Conservation (phyloP, 2,329 filamentous ascomycete species). For the Aureobasidium musti region DNA sequence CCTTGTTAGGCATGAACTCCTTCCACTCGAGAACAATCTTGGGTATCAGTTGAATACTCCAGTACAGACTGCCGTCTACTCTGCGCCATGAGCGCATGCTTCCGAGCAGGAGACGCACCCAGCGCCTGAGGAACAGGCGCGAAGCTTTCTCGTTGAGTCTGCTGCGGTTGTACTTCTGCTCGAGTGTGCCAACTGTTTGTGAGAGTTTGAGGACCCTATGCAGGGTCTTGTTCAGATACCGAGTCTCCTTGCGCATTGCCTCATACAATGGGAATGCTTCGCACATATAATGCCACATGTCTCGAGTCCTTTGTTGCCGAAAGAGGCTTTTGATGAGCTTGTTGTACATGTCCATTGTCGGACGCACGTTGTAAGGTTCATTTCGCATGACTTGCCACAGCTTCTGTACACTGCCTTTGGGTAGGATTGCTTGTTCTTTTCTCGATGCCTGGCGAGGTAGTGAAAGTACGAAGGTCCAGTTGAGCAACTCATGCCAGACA, state of each 20-base stretch:
- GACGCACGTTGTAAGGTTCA: conserved; percentile 58
- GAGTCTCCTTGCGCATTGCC: conserved; percentile 3
- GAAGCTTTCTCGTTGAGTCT: conserved; percentile 11
- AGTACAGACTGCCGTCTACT: conserved; percentile 9
- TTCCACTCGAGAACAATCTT: conserved; percentile 36
- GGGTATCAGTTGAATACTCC: conserved; percentile 33
- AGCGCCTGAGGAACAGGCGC: conserved; percentile 33
- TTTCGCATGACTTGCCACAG: conserved; percentile 63
- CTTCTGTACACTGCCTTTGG: conserved; percentile 49
- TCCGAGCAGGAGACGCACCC: conserved; percentile 37
- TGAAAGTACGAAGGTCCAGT: conserved; percentile 65
- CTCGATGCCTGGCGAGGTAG: conserved; percentile 36
- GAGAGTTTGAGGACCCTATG: not conserved
- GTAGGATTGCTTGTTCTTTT: conserved; percentile 41
- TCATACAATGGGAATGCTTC: conserved; percentile 33
- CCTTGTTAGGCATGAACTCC: conserved; percentile 31
- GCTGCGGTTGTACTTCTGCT: conserved; percentile 18
- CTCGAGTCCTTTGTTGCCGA: conserved; percentile 26
- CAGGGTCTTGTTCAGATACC: not conserved
- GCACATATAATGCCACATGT: conserved; percentile 36
- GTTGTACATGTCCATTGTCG: conserved; percentile 60
- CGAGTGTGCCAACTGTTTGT: conserved; percentile 12
- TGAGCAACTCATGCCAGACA: conserved; percentile 67
- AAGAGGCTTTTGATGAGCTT: conserved; percentile 38
- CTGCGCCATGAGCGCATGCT: conserved; percentile 20